Evolutionary conservation across 2,329 filamentous ascomycete genomes (phyloP).

Genomic region (Fusarium brachygibbosum): DNA sequence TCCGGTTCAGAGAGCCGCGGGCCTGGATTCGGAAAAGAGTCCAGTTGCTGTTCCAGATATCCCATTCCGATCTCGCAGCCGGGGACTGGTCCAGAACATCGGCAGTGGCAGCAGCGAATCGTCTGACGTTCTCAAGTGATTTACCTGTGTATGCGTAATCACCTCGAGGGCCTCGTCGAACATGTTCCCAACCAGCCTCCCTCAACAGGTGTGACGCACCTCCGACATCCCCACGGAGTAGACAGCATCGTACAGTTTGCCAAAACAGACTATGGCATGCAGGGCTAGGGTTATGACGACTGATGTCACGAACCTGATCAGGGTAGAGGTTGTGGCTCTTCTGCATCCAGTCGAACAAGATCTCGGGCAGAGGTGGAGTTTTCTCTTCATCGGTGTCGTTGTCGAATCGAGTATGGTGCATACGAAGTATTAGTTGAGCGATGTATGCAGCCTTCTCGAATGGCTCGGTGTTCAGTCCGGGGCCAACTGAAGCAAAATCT

Average conservation of each 20-base stretch:
- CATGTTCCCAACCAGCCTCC: constrained; percentile 82
- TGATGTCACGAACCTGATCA: constrained; percentile 75
- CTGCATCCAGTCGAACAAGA: constrained; percentile 87
- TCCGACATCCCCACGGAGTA: constrained; percentile 80
- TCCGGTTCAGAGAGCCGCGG: constrained; percentile 74
- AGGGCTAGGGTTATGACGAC: constrained; percentile 76
- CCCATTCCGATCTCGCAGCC: constrained; percentile 79
- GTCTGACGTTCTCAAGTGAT: constrained; percentile 83
- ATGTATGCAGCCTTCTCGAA: constrained; percentile 84
- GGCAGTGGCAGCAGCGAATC: constrained; percentile 76
- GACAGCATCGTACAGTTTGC: constrained; percentile 81
- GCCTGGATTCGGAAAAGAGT: constrained; percentile 83
- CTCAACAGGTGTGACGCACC: constrained; percentile 77
- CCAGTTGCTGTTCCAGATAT: constrained; percentile 86
- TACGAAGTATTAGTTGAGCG: constrained; percentile 80
- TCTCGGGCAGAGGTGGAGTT: constrained; percentile 75
- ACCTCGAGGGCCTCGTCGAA: constrained; percentile 75
- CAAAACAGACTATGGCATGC: constrained; percentile 84
- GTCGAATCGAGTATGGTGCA: constrained; percentile 76
- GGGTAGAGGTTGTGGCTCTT: constrained; percentile 79
- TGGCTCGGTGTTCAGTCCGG: constrained; percentile 70
- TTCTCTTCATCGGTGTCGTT: constrained; percentile 56
- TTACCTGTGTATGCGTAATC: constrained; percentile 78
- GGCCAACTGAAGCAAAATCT: constrained; percentile 74
- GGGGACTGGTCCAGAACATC: constrained; percentile 81